Percentiles rank a stretch among this genome's conserved stretches.
These are phyloP conservation scores for Diphasiastrum complanatum DNA, from an alignment of 83 land plant species.

Conservation along the genomic window DNA sequence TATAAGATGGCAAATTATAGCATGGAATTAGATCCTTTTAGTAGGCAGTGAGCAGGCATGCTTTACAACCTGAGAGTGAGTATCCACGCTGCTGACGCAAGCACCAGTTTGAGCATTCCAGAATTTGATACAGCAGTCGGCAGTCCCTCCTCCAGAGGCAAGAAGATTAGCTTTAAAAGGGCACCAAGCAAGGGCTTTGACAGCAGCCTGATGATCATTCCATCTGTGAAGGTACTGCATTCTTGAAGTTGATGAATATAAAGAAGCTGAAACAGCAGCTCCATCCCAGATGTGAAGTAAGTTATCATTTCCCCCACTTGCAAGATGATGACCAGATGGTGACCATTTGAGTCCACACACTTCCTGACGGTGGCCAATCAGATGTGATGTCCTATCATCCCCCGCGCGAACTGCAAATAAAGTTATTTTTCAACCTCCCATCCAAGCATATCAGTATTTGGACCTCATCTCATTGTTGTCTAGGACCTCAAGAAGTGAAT, in stretches of 20 bases:
- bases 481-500: too few relatives aligned
- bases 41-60: too few relatives aligned
- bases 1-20: not conserved
- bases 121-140: constrained; percentile 58
- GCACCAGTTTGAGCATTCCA: constrained; percentile 67
- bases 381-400: constrained; percentile 17
- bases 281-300: constrained; percentile 62
- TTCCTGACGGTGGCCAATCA: constrained; percentile 45
- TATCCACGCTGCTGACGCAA: constrained; percentile 45
- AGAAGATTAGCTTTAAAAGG: constrained; percentile 47
- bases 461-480: too few relatives aligned
- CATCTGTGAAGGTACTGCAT: constrained; percentile 31
- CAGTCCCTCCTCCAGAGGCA: constrained; percentile 79
- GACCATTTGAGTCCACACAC: constrained; percentile 78
- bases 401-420: constrained; percentile 42
- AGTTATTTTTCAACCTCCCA: constrained; percentile 5
- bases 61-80: constrained; percentile 47
- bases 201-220: constrained; percentile 54
- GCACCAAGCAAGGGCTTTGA: constrained; percentile 81
- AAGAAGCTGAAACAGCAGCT: constrained; percentile 22
- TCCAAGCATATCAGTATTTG: too few relatives aligned
- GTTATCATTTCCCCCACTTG: constrained; percentile 82
- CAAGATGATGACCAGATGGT: constrained; percentile 43
- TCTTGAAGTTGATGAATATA: constrained; percentile 20
- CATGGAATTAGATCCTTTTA: too few relatives aligned